These are phyloP conservation scores for Melampsora larici-populina DNA, from an alignment of 1,284 basidiomycete species.

Conservation along the genomic window DNA sequence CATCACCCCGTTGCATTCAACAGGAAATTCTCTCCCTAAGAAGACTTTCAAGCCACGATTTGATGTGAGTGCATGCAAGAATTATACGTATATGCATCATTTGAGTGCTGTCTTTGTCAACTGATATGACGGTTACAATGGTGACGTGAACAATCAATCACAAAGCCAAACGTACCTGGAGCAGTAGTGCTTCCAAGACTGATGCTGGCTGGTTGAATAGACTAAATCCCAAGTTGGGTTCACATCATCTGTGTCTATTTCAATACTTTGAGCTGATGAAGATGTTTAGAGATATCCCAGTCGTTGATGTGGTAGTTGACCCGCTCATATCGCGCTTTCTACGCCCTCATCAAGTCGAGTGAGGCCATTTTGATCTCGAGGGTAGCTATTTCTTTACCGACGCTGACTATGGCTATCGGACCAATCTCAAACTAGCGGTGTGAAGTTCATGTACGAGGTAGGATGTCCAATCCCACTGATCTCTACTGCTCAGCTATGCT, in stretches of 20 bases:
- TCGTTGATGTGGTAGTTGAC: constrained; percentile 89
- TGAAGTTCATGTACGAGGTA: constrained; percentile 79
- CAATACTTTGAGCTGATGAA: constrained; percentile 46
- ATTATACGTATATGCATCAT: too few relatives aligned
- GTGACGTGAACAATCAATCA: background rate
- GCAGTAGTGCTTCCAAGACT: constrained; percentile 81
- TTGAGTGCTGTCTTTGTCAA: too few relatives aligned
- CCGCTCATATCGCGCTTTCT: constrained; percentile 74
- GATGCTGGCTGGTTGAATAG: constrained; percentile 65
- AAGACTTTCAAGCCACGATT: constrained; percentile 7
- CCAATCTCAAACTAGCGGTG: constrained; percentile 42
- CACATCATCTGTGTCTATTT: constrained; percentile 50
- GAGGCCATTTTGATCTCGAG: constrained; percentile 35
- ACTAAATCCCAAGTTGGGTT: constrained; percentile 61
- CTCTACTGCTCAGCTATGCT: background rate
- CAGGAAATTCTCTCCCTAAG: background rate
- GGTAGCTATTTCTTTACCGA: background rate
- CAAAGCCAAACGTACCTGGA: constrained; percentile 67
- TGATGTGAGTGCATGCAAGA: background rate
- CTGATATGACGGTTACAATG: background rate
- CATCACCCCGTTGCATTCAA: too few relatives aligned
- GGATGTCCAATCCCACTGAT: background rate
- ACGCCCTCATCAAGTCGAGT: constrained; percentile 87
- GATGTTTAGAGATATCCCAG: constrained; percentile 52
- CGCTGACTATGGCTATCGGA: background rate